Conservation (phyloP, 2,329 filamentous ascomycete species). For the Nakataea oryzae region DNA sequence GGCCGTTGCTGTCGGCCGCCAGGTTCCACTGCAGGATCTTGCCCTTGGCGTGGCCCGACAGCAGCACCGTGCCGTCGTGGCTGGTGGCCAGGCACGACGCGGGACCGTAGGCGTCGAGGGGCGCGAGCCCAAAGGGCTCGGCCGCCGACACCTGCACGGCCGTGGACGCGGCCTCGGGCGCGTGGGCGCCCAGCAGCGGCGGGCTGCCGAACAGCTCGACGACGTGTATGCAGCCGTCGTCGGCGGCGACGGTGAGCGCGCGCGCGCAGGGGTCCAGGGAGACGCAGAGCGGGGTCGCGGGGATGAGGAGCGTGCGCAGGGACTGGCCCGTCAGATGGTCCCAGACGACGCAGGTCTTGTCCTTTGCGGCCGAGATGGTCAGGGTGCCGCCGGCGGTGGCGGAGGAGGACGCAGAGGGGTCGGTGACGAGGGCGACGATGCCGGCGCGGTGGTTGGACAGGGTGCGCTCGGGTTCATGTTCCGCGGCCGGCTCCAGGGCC, state of each 20-base stretch:
- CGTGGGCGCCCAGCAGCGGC: conserved; percentile 41
- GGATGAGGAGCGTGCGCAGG: conserved; percentile 73
- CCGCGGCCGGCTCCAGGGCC: conserved; percentile 38
- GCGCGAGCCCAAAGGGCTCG: conserved; percentile 42
- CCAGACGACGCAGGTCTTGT: conserved; percentile 88
- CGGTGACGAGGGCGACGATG: conserved; percentile 58
- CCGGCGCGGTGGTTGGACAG: conserved; percentile 68
- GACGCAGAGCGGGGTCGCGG: conserved; percentile 60
- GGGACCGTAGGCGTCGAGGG: conserved; percentile 49
- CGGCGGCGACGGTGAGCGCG: conserved; percentile 70
- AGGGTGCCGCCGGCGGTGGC: conserved; percentile 27
- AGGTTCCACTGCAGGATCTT: conserved; percentile 76
- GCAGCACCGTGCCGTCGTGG: conserved; percentile 70
- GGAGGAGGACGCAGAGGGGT: conserved; percentile 18
- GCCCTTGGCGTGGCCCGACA: conserved; percentile 75
- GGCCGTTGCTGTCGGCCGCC: conserved; percentile 47
- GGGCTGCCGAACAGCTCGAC: conserved; percentile 59
- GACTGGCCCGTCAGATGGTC: conserved; percentile 73
- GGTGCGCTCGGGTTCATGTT: conserved; percentile 62
- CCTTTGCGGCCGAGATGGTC: conserved; percentile 71
- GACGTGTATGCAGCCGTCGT: conserved; percentile 70
- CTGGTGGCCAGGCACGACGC: conserved; percentile 61
- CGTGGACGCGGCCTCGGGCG: conserved; percentile 42
- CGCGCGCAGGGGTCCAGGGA: conserved; percentile 74
- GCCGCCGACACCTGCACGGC: conserved; percentile 40